phyloP scores from a whole-genome alignment of 805 yeast genomes.

The Cyberlindnera amylophila region DNA sequence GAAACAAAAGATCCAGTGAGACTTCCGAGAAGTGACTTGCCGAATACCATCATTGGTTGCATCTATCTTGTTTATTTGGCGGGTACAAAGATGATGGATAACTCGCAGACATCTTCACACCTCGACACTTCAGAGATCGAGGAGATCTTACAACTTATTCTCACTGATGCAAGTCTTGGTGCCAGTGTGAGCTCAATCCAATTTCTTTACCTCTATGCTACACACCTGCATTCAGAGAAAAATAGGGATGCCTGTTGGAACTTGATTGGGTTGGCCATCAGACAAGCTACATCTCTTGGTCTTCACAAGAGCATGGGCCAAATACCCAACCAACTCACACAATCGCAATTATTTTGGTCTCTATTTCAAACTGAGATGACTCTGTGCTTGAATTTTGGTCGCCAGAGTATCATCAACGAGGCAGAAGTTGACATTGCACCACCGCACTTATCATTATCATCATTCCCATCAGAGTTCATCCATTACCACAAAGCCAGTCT shows the following conservation, averaged over 20 bases:
- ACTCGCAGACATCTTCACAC: conserved; percentile 2
- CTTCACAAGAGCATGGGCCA: conserved; percentile 37
- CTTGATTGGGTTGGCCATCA: conserved; percentile 42
- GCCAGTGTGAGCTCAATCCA: conserved; percentile 44
- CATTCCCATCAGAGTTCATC: conserved; percentile 25
- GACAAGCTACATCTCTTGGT: conserved; percentile 48
- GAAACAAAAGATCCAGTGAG: neutral
- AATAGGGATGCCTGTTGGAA: conserved; percentile 48
- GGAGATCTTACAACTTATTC: conserved; percentile 38
- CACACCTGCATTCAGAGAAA: conserved; percentile 41
- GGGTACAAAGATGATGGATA: conserved; percentile 26
- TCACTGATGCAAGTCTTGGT: conserved; percentile 41
- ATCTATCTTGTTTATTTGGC: conserved; percentile 43
- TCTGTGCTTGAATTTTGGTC: conserved; percentile 41
- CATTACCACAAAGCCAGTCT: conserved; percentile 33
- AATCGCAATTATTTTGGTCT: conserved; percentile 39
- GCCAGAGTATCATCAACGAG: conserved; percentile 42
- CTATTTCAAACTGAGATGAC: conserved; percentile 39
- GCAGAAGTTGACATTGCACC: conserved; percentile 42
- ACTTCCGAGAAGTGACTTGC: conserved; percentile 7
- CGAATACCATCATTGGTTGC: conserved; percentile 34
- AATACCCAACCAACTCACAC: conserved; percentile 18
- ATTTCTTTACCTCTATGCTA: conserved; percentile 37
- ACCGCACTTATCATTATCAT: conserved; percentile 27
- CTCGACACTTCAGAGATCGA: conserved; percentile 30